phyloP scores from a whole-genome alignment of 495 filamentous ascomycete species.

The Penicillium subrubescens region DNA sequence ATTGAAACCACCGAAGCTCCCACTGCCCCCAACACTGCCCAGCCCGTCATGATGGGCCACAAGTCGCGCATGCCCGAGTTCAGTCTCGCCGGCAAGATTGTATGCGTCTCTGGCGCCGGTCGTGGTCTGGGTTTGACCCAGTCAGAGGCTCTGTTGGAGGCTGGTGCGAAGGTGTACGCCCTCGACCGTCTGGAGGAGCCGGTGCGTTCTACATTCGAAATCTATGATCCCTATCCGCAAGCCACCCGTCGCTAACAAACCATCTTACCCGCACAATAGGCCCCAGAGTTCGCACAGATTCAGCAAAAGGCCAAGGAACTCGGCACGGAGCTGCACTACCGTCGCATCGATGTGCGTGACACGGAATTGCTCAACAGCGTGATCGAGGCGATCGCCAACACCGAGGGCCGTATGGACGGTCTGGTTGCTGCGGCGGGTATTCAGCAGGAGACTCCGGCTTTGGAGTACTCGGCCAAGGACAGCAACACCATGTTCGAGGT shows the following conservation, averaged over 20 bases:
- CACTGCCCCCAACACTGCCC: slow-evolving; percentile 26
- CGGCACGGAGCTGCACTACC: slow-evolving; percentile 72
- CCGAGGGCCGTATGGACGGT: slow-evolving; percentile 74
- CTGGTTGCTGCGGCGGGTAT: slow-evolving; percentile 77
- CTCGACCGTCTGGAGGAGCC: slow-evolving; percentile 50
- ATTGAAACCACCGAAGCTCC: slow-evolving; percentile 40
- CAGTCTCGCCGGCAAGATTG: slow-evolving; percentile 72
- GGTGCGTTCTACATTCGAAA: slow-evolving; percentile 26
- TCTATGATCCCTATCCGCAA: background rate
- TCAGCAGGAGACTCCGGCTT: slow-evolving; percentile 68
- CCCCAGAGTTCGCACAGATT: slow-evolving; percentile 61
- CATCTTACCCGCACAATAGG: slow-evolving; percentile 48
- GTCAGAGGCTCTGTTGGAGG: slow-evolving; percentile 77
- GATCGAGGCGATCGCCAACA: slow-evolving; percentile 66
- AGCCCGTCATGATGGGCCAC: slow-evolving; percentile 37
- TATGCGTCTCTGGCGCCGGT: slow-evolving; percentile 77
- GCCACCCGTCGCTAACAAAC: background rate
- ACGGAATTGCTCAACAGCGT: slow-evolving; percentile 66
- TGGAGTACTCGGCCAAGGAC: slow-evolving; percentile 68
- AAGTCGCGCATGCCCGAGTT: slow-evolving; percentile 70
- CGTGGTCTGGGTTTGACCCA: slow-evolving; percentile 80
- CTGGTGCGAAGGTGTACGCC: slow-evolving; percentile 66
- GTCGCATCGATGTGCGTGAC: slow-evolving; percentile 84
- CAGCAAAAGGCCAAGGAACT: slow-evolving; percentile 69
- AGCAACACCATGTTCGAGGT: slow-evolving; percentile 71